Percentiles rank a stretch among this genome's conserved stretches.
These are phyloP conservation scores for Boletus vinaceobasis DNA, from an alignment of 768 basidiomycete genomes.

Conservation along the genomic window DNA sequence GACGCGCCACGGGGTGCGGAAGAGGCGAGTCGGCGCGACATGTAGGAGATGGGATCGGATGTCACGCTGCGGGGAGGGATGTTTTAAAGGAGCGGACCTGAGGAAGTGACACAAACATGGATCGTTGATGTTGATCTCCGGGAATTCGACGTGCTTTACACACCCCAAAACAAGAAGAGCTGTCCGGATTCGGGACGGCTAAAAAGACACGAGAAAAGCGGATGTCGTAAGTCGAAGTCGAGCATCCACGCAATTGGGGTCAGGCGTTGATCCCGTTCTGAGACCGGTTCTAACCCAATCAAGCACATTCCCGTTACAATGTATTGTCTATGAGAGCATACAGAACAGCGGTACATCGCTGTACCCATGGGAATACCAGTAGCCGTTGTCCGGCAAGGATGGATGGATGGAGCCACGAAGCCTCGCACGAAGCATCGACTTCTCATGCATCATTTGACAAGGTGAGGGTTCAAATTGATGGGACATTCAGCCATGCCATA, in stretches of 20 bases:
- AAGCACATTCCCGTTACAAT: background rate
- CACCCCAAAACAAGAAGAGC: slow-evolving; percentile 17
- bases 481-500: slow-evolving; percentile 15
- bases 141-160: slow-evolving; percentile 25
- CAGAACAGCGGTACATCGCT: too few species aligned
- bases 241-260: slow-evolving; percentile 25
- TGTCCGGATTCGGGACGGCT: slow-evolving; percentile 18
- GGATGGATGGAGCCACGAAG: slow-evolving; percentile 18
- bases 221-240: slow-evolving; percentile 36
- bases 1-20: slow-evolving; percentile 29
- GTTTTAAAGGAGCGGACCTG: slow-evolving; percentile 24
- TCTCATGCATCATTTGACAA: slow-evolving; percentile 13
- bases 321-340: background rate
- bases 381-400: slow-evolving; percentile 20
- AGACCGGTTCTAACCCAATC: slow-evolving; percentile 17
- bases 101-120: slow-evolving; percentile 12
- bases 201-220: slow-evolving; percentile 36
- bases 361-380: slow-evolving; percentile 4
- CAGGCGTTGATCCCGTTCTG: slow-evolving; percentile 16
- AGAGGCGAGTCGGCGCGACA: slow-evolving; percentile 58
- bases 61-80: slow-evolving; percentile 15
- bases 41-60: slow-evolving; percentile 30
- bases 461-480: slow-evolving; percentile 3
- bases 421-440: slow-evolving; percentile 4
- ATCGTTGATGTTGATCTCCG: slow-evolving; percentile 31